Percentiles rank a stretch among this genome's conserved stretches.
These are phyloP conservation scores for Sesbania bispinosa DNA, from an alignment of 306 rosid species.

Conservation along the genomic window DNA sequence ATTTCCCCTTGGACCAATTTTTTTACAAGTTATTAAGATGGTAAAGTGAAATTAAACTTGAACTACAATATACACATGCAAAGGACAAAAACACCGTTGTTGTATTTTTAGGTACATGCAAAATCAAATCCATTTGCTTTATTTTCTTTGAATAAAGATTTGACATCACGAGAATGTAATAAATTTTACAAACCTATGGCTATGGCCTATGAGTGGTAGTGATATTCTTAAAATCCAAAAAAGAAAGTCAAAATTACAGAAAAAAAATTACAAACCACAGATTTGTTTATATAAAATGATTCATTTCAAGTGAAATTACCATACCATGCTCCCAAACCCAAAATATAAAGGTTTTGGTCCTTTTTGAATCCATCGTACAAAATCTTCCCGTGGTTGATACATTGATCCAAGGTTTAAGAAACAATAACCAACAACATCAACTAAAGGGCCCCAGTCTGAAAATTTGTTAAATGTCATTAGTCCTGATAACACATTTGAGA, in stretches of 20 bases:
- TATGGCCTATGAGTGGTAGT: not conserved
- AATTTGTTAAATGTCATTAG: slow-evolving; percentile 21
- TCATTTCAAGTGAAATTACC: slow-evolving; percentile 21
- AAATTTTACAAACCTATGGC: not conserved
- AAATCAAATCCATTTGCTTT: not conserved
- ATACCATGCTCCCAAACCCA: slow-evolving; percentile 96
- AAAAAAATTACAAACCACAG: not conserved
- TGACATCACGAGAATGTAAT: not conserved
- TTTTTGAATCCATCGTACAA: slow-evolving; percentile 60
- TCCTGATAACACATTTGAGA: not conserved
- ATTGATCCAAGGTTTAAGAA: slow-evolving; percentile 71
- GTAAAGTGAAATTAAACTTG: not conserved
- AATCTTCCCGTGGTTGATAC: slow-evolving; percentile 66
- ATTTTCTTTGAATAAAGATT: not conserved
- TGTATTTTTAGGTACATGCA: not conserved
- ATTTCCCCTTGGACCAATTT: not conserved
- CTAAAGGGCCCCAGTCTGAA: slow-evolving; percentile 87
- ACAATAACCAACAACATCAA: slow-evolving; percentile 87
- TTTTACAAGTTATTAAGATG: not conserved
- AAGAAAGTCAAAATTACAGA: not conserved
- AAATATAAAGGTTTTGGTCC: slow-evolving; percentile 73
- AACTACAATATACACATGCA: not conserved
- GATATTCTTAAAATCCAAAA: slow-evolving; percentile 13
- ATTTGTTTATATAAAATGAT: not conserved
- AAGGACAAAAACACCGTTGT: not conserved